phyloP scores from a whole-genome alignment of 768 basidiomycete genomes.

The Suillus plorans region DNA sequence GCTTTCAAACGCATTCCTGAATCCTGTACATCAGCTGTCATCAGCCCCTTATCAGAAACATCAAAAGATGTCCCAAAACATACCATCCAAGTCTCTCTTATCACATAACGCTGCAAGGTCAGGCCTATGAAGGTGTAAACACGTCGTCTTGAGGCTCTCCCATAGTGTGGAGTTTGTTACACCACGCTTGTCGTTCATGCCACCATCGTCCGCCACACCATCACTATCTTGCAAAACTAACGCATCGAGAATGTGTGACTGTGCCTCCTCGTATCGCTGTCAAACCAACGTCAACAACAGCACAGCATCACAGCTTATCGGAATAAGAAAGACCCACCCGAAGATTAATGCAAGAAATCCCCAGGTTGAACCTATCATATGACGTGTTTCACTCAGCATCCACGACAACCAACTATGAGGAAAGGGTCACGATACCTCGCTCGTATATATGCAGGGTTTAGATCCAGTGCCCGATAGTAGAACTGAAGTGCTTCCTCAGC shows the following conservation, averaged over 20 bases:
- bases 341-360: constrained; percentile 89
- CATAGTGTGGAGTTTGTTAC: constrained; percentile 79
- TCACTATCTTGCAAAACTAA: constrained; percentile 88
- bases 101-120: constrained; percentile 81
- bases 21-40: constrained; percentile 8
- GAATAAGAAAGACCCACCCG: constrained; percentile 46
- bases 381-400: background rate
- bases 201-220: constrained; percentile 49
- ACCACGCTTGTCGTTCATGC: constrained; percentile 55
- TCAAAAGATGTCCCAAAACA: constrained; percentile 13
- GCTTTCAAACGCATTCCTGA: constrained; percentile 8
- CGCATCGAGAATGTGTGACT: constrained; percentile 85
- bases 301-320: constrained; percentile 9
- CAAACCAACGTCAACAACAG: background rate
- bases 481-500: constrained; percentile 83
- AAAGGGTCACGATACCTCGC: constrained; percentile 55
- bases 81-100: constrained; percentile 65
- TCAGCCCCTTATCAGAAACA: background rate
- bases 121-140: constrained; percentile 73
- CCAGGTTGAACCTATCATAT: constrained; percentile 79
- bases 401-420: background rate
- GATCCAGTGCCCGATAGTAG: constrained; percentile 81
- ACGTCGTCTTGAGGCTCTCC: constrained; percentile 84
- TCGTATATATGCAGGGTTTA: constrained; percentile 89
- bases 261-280: constrained; percentile 85